phyloP scores from a whole-genome alignment of 768 basidiomycete species.

The Mycena filopes region DNA sequence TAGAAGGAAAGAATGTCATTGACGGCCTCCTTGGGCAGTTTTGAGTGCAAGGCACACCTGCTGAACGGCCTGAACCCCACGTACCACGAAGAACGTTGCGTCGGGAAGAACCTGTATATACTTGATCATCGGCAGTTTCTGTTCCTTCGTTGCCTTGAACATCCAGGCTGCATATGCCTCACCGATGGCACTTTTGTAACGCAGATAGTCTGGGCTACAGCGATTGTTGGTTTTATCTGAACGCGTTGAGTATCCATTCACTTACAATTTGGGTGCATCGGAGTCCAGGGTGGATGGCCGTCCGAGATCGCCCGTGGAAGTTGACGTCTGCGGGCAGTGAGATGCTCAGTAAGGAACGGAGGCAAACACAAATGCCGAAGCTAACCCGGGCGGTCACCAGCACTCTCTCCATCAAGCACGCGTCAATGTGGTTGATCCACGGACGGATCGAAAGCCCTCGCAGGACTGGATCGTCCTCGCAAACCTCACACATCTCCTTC shows the following conservation, averaged over 20 bases:
- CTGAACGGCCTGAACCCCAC: neutral
- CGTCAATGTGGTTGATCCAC: constrained; percentile 17
- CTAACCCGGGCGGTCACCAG: neutral
- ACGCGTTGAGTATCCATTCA: too few relatives aligned
- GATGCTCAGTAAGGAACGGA: too few relatives aligned
- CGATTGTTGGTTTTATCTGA: too few relatives aligned
- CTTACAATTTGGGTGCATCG: constrained; percentile 14
- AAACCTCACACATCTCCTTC: constrained; percentile 8
- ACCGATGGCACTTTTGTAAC: constrained; percentile 11
- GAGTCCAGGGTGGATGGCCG: too few relatives aligned
- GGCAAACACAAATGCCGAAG: too few relatives aligned
- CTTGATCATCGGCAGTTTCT: constrained; percentile 25
- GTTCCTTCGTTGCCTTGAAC: constrained; percentile 20
- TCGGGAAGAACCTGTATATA: constrained; percentile 18
- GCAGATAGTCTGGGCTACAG: constrained; percentile 24
- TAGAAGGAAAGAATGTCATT: constrained; percentile 27
- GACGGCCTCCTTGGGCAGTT: constrained; percentile 4
- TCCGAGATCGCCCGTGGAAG: neutral
- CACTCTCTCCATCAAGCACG: constrained; percentile 17
- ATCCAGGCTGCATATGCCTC: constrained; percentile 26
- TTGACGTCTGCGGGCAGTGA: too few relatives aligned
- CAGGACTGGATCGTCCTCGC: constrained; percentile 5
- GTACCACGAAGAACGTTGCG: neutral
- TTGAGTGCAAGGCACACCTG: neutral
- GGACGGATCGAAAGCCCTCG: constrained; percentile 10